Base-by-base conservation (phyloP, 2,329 filamentous ascomycete genomes). In the Periconia sp. region DNA sequence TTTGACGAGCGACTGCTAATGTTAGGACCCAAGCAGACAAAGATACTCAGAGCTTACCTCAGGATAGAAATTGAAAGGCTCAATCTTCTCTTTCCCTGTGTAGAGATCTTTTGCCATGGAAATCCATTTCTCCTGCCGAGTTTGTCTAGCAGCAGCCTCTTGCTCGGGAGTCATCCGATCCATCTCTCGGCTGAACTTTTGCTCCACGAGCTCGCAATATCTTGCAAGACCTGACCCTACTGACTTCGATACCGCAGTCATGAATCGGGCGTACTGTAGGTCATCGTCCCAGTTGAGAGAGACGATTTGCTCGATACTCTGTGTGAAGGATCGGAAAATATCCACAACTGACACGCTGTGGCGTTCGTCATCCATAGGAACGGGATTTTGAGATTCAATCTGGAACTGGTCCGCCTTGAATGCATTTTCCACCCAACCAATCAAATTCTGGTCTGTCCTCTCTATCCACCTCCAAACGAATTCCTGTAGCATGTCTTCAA, bases 401-500 rank as follows among this genome's bases (percentile, higher is more conserved):
- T 85, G 81, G 70, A 97, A 99, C 43, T 84, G 74, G 66, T 99
- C 94, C 57, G 95, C 89, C 66, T 90, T 92, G 69, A 96, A 87
- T 7, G 94, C 92, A 59, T 92, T 84, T 33, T 95, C 90, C 26
- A 97, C 88, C 76, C 94, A 94, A 17, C 85, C 84, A 48, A 87
- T 78, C 61, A 96, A 85, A 62, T 86, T 90, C 23, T 77, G 76
- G 59, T 97, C 91, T 6, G 90, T 91, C 51, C 85, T 82, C 40
- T 82, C 80, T 50, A 99, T 89, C 92, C 92, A 99, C 45, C 90
- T 85, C 92, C 92, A 97, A 5, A 97, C 94, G 68, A 97, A 99
- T 24, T 89, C 87, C 49, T 92, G 88, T 13, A 99, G 78, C 12
- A 95, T 75, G 29, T 85, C 83, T 70, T 99, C 94, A 30, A 99